These are phyloP conservation scores for Populus nigra DNA, from an alignment of 345 rosid species.

Conservation along the genomic window DNA sequence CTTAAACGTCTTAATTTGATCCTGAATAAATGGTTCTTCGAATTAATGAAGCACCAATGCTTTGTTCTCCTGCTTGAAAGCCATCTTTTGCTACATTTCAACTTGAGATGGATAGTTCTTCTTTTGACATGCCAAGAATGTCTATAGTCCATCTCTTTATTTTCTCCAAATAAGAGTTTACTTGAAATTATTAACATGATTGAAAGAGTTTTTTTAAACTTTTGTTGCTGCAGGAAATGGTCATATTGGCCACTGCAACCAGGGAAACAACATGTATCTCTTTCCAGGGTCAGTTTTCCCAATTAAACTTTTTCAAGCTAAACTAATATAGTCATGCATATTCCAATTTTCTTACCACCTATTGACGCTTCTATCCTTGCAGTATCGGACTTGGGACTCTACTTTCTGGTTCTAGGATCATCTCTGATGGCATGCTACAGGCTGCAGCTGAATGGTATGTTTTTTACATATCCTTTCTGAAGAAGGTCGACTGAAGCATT, in stretches of 20 bases:
- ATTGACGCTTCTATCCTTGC: conserved; percentile 23
- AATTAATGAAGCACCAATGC: conserved; percentile 1
- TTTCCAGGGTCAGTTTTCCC: conserved; percentile 82
- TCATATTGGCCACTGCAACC: conserved; percentile 83
- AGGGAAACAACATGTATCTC: conserved; percentile 98
- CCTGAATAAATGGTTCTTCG: neutral
- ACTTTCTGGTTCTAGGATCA: conserved; percentile 79
- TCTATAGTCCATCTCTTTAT: neutral
- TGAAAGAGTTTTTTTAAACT: conserved; percentile 20
- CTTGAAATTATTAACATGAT: neutral
- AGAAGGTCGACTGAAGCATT: neutral
- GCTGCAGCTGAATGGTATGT: conserved; percentile 93
- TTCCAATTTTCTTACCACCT: neutral
- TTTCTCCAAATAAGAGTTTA: neutral
- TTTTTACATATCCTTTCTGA: conserved; percentile 8
- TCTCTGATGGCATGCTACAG: conserved; percentile 97
- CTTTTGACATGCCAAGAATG: neutral
- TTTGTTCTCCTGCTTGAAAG: neutral
- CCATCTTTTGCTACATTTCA: neutral
- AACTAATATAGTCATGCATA: neutral
- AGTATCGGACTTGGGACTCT: conserved; percentile 98
- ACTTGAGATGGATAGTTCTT: conserved; percentile 3
- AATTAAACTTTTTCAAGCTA: neutral
- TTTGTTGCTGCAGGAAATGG: conserved; percentile 59
- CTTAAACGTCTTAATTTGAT: neutral